Percentiles rank a stretch among this genome's conserved stretches.
These are phyloP conservation scores for Desmodesmus armatus DNA, from an alignment of 139 green algal genomes.

Conservation along the genomic window DNA sequence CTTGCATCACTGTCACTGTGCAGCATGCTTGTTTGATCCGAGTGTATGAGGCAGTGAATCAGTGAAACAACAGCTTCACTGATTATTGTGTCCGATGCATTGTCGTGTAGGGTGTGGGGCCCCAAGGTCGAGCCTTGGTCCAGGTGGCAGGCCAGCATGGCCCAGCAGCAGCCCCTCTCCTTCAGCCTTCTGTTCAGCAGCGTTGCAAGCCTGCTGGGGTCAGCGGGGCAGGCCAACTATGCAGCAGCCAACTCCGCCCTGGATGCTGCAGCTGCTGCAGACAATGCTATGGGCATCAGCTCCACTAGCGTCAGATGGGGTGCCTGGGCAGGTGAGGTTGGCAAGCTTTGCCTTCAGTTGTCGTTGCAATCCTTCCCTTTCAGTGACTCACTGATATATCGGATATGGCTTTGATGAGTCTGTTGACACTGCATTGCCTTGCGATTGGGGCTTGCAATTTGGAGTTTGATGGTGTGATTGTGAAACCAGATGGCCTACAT, in stretches of 20 bases:
- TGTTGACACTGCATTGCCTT: neutral
- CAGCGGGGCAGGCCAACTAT: constrained; percentile 89
- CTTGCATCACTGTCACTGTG: neutral
- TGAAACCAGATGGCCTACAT: too few species aligned
- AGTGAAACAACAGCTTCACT: neutral
- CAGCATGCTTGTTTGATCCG: neutral
- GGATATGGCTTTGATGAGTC: too few species aligned
- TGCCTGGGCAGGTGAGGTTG: constrained; percentile 52
- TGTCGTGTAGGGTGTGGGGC: constrained; percentile 25
- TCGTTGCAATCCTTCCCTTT: too few species aligned
- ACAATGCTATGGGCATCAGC: neutral
- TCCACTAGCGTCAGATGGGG: constrained; percentile 63
- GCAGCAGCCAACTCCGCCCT: constrained; percentile 80
- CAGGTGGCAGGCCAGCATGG: neutral
- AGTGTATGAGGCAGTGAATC: neutral
- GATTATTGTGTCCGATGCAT: neutral
- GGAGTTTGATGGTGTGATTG: too few species aligned
- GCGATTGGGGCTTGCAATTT: neutral
- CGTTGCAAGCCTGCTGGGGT: constrained; percentile 84
- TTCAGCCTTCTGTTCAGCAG: constrained; percentile 84
- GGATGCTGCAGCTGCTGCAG: constrained; percentile 52
- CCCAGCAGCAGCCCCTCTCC: constrained; percentile 22
- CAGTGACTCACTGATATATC: too few species aligned
- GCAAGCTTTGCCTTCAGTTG: too few species aligned
- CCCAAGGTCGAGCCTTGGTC: constrained; percentile 31